Evolutionary conservation across 2,329 filamentous ascomycete species (phyloP).

Genomic region (Pseudogymnoascus sp.): DNA sequence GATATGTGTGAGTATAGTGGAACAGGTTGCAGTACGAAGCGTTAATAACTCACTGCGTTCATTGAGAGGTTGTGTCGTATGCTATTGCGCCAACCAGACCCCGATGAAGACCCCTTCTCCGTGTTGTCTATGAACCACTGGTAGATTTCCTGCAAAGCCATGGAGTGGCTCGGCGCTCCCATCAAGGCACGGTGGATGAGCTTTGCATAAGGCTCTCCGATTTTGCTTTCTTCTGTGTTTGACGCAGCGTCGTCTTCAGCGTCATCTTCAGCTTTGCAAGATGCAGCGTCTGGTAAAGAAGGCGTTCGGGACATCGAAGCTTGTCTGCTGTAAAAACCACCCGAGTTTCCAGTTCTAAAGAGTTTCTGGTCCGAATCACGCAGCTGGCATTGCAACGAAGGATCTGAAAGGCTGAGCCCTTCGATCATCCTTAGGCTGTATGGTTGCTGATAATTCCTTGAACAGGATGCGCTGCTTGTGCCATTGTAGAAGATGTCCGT

Average conservation of each 20-base stretch:
- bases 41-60: conserved; percentile 64
- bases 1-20: conserved; percentile 26
- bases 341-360: neutral
- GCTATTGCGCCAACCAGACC: conserved; percentile 83
- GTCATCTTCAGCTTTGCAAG: conserved; percentile 23
- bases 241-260: conserved; percentile 22
- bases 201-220: conserved; percentile 65
- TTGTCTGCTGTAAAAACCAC: conserved; percentile 3
- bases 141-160: conserved; percentile 83
- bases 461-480: neutral
- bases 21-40: conserved; percentile 16
- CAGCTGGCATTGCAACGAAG: neutral
- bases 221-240: conserved; percentile 21
- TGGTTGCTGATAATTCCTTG: conserved; percentile 2
- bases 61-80: conserved; percentile 94
- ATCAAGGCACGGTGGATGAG: conserved; percentile 72
- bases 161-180: conserved; percentile 55
- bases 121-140: conserved; percentile 82
- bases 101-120: conserved; percentile 56
- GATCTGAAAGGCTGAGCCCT: neutral
- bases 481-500: neutral
- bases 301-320: conserved; percentile 12
- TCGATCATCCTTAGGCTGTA: neutral
- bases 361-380: neutral
- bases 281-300: conserved; percentile 15